Conservation (phyloP, 495 filamentous ascomycete genomes). For the Penicillium turbatum region DNA sequence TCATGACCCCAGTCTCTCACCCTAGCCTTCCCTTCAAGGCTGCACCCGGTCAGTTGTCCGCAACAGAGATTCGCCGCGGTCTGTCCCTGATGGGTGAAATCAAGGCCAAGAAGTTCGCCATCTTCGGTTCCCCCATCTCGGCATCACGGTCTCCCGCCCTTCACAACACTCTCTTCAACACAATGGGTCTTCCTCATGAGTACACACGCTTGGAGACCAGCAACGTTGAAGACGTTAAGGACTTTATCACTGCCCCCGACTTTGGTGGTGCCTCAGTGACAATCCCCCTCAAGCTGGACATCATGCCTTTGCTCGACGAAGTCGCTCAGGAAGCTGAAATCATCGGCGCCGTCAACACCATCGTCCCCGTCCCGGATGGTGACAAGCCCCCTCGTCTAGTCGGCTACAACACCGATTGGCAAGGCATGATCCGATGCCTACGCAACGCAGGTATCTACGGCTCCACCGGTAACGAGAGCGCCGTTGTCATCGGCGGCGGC, state of each 20-base stretch:
- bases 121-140: conserved; percentile 81
- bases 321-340: conserved; percentile 69
- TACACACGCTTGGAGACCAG: conserved; percentile 79
- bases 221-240: conserved; percentile 56
- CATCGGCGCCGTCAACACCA: conserved; percentile 95
- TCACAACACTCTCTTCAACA: conserved; percentile 81
- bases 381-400: conserved; percentile 51
- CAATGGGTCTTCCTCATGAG: conserved; percentile 78
- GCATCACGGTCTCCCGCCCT: conserved; percentile 80
- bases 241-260: conserved; percentile 62
- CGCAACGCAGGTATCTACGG: conserved; percentile 60
- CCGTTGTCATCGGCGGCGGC: conserved; percentile 77
- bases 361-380: conserved; percentile 53
- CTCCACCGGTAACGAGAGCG: conserved; percentile 33
- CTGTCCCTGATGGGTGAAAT: conserved; percentile 78
- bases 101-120: conserved; percentile 68
- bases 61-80: conserved; percentile 77
- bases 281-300: conserved; percentile 88
- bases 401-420: conserved; percentile 96
- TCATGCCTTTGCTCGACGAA: conserved; percentile 76
- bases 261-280: conserved; percentile 96
- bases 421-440: conserved; percentile 83
- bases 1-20: conserved; percentile 95
- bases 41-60: conserved; percentile 90
- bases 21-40: conserved; percentile 85